phyloP scores from a whole-genome alignment of 1,139 yeast genomes.

The Lodderomyces margitis region DNA sequence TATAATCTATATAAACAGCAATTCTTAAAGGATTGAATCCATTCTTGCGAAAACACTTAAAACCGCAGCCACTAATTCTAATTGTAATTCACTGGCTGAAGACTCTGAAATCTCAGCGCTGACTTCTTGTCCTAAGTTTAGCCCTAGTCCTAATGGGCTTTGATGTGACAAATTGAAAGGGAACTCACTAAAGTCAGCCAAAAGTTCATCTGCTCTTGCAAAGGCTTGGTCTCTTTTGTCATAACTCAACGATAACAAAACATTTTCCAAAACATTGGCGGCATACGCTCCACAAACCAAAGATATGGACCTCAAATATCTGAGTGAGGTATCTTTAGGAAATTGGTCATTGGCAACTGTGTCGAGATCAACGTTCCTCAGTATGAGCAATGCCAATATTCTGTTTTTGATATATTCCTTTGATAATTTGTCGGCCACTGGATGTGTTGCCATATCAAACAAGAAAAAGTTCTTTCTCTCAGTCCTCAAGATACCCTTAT shows the following conservation, averaged over 20 bases:
- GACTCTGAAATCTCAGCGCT: conserved; percentile 64
- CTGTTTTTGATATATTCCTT: conserved; percentile 81
- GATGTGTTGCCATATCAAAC: conserved; percentile 99
- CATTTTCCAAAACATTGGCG: conserved; percentile 94
- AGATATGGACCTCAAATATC: conserved; percentile 73
- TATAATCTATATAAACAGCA: background rate
- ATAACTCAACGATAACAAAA: conserved; percentile 71
- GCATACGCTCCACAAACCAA: conserved; percentile 90
- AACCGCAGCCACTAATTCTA: conserved; percentile 92
- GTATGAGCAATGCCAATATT: conserved; percentile 64
- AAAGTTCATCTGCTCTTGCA: conserved; percentile 86
- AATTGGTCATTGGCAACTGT: conserved; percentile 55
- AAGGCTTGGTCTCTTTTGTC: conserved; percentile 93
- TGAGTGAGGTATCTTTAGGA: conserved; percentile 67
- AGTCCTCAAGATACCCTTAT: conserved; percentile 94
- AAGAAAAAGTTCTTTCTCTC: conserved; percentile 91
- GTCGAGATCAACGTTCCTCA: conserved; percentile 62
- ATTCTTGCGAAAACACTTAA: conserved; percentile 57
- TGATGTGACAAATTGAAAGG: conserved; percentile 66
- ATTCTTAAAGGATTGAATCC: conserved; percentile 47
- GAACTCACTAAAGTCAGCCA: conserved; percentile 76
- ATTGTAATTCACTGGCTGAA: conserved; percentile 56
- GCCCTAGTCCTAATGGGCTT: conserved; percentile 70
- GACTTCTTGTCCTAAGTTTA: conserved; percentile 71
- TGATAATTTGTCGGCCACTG: conserved; percentile 77